Evolutionary conservation across 225 moss, liverwort and hornwort species (phyloP).

Genomic region (Rhytidiadelphus loreus): DNA sequence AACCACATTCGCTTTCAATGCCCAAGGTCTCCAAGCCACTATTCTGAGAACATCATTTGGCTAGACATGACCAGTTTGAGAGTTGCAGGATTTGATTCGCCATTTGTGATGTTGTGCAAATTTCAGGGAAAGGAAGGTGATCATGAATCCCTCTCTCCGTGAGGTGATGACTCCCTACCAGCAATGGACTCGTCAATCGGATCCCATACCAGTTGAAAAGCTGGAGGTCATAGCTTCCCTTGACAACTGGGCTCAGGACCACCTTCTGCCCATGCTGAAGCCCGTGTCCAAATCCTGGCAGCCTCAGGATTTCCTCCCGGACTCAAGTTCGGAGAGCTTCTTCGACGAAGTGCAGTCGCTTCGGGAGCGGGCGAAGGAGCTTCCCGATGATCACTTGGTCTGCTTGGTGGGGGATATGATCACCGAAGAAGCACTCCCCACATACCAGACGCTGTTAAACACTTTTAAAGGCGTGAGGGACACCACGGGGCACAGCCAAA

Average conservation of each 20-base stretch:
- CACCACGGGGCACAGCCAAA: slow-evolving; percentile 48
- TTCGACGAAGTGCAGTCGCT: slow-evolving; percentile 26
- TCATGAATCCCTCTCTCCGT: neutral
- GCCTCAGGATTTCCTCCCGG: slow-evolving; percentile 42
- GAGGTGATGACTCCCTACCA: slow-evolving; percentile 9
- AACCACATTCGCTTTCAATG: neutral
- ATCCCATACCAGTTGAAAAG: slow-evolving; percentile 2
- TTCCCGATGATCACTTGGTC: slow-evolving; percentile 41
- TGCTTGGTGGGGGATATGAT: slow-evolving; percentile 58
- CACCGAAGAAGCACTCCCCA: slow-evolving; percentile 51
- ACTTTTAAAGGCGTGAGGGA: slow-evolving; percentile 75
- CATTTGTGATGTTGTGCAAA: neutral
- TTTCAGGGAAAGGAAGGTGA: slow-evolving; percentile 1
- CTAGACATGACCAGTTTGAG: neutral
- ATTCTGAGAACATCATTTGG: neutral
- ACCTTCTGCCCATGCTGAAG: slow-evolving; percentile 33
- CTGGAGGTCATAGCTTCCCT: slow-evolving; percentile 38
- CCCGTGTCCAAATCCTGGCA: slow-evolving; percentile 46
- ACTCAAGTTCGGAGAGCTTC: slow-evolving; percentile 29
- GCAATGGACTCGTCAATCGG: slow-evolving; percentile 1
- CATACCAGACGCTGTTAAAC: slow-evolving; percentile 79
- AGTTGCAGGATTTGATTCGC: neutral
- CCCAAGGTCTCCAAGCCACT: neutral
- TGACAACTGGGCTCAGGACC: slow-evolving; percentile 23
- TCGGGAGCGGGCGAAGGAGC: slow-evolving; percentile 27